Conservation (phyloP, 768 basidiomycete genomes). For the Megacollybia marginata region DNA sequence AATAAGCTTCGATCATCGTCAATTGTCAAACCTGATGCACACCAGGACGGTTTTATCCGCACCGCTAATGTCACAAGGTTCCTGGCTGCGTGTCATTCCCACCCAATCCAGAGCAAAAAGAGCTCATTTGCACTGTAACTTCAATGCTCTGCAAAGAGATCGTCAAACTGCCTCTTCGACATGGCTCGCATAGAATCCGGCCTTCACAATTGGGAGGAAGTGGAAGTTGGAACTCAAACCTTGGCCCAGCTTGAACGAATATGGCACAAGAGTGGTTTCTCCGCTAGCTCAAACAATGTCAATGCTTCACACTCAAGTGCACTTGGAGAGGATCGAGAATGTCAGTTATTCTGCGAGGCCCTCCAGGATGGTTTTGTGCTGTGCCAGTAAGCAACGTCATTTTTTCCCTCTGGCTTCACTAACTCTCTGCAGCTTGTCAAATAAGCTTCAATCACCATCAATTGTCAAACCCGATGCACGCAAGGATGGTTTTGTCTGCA, state of each 20-base stretch:
- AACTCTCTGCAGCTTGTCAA: conserved; percentile 52
- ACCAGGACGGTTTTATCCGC: conserved; percentile 59
- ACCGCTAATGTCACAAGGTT: conserved; percentile 52
- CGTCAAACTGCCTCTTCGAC: conserved; percentile 50
- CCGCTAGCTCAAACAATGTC: conserved; percentile 35
- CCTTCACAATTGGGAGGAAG: conserved; percentile 63
- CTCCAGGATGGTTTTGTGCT: conserved; percentile 80
- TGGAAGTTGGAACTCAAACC: conserved; percentile 55
- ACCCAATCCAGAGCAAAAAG: conserved; percentile 54
- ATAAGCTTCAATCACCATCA: conserved; percentile 60
- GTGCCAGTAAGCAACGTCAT: conserved; percentile 66
- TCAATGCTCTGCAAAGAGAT: conserved; percentile 62
- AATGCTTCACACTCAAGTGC: conserved; percentile 27
- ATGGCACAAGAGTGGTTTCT: conserved; percentile 61
- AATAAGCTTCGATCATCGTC: conserved; percentile 65
- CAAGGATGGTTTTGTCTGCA: conserved; percentile 58
- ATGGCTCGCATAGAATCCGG: conserved; percentile 42
- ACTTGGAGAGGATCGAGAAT: conserved; percentile 69
- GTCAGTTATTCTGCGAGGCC: conserved; percentile 65
- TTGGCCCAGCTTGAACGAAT: conserved; percentile 65
- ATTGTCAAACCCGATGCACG: conserved; percentile 58
- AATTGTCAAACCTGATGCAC: conserved; percentile 54
- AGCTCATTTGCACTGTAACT: conserved; percentile 58
- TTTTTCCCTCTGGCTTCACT: conserved; percentile 2
- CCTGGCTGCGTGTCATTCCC: conserved; percentile 46